These are phyloP conservation scores for Peronospora farinosa DNA, from an alignment of 352 stramenopile species.

Conservation along the genomic window DNA sequence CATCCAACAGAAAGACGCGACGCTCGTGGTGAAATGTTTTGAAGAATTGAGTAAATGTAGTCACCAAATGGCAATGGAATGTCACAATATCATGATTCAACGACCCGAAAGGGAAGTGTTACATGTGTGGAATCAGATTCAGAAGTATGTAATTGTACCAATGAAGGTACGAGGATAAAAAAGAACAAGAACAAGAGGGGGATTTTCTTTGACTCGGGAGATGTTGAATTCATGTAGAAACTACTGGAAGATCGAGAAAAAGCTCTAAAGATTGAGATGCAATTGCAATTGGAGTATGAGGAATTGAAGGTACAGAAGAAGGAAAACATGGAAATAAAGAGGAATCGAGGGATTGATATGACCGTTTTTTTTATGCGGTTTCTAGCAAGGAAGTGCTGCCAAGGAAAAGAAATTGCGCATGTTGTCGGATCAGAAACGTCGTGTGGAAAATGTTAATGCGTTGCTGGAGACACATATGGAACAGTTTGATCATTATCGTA, in stretches of 20 bases:
- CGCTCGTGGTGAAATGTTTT: conserved; percentile 45
- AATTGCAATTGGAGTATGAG: conserved; percentile 75
- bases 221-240: conserved; percentile 29
- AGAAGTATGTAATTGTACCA: conserved; percentile 76
- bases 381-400: conserved; percentile 36
- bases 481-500: conserved; percentile 66
- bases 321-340: neutral
- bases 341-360: neutral
- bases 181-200: neutral
- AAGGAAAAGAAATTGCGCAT: conserved; percentile 78
- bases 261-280: conserved; percentile 65
- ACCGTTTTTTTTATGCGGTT: neutral
- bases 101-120: conserved; percentile 64
- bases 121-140: conserved; percentile 61
- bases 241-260: conserved; percentile 81
- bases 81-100: conserved; percentile 71
- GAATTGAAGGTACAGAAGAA: conserved; percentile 38
- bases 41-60: conserved; percentile 39
- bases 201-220: neutral
- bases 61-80: conserved; percentile 52
- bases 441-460: conserved; percentile 75
- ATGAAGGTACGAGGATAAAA: conserved; percentile 48
- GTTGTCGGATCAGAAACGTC: conserved; percentile 76
- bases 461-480: conserved; percentile 70
- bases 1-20: conserved; percentile 50